Percentiles rank a stretch among this genome's conserved stretches.
phyloP scores from a whole-genome alignment of 1,139 yeast species.

The Suhomyces guaymorum region DNA sequence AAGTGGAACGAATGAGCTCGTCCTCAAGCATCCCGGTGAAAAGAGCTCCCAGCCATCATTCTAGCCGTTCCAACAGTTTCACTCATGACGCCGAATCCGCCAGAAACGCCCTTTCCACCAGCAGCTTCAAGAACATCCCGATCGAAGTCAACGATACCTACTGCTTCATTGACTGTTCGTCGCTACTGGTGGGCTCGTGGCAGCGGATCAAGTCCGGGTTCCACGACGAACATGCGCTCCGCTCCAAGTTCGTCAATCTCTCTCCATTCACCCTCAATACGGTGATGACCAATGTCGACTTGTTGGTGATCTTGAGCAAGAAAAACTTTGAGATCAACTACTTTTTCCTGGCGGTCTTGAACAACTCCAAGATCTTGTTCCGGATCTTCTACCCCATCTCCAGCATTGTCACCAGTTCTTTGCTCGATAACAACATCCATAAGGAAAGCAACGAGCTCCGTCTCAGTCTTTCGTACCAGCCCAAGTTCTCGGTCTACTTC shows the following conservation, averaged over 20 bases:
- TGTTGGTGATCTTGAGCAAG: slow-evolving; percentile 64
- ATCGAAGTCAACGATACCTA: slow-evolving; percentile 65
- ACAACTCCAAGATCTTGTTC: slow-evolving; percentile 65
- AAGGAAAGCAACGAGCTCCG: slow-evolving; percentile 52
- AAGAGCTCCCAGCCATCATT: slow-evolving; percentile 5
- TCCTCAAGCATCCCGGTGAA: slow-evolving; percentile 10
- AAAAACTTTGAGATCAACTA: slow-evolving; percentile 72
- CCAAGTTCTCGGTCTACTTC: slow-evolving; percentile 76
- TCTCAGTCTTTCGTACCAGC: slow-evolving; percentile 55
- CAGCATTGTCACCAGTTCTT: slow-evolving; percentile 46
- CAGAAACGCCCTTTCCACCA: too few species aligned
- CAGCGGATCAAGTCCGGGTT: slow-evolving; percentile 70
- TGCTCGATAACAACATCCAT: slow-evolving; percentile 48
- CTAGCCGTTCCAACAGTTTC: slow-evolving; percentile 9
- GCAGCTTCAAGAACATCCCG: slow-evolving; percentile 32
- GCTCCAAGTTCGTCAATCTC: slow-evolving; percentile 53
- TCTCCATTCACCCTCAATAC: slow-evolving; percentile 65
- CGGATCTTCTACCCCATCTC: slow-evolving; percentile 66
- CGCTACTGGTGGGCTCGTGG: slow-evolving; percentile 77
- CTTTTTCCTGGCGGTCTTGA: slow-evolving; percentile 69
- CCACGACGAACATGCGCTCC: slow-evolving; percentile 41
- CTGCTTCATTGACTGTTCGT: slow-evolving; percentile 63
- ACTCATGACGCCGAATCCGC: slow-evolving; percentile 14
- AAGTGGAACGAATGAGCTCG: slow-evolving; percentile 45
- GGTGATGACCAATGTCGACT: slow-evolving; percentile 66